phyloP scores from a whole-genome alignment of 2,329 filamentous ascomycete species.

The Phaeoacremonium minimum region DNA sequence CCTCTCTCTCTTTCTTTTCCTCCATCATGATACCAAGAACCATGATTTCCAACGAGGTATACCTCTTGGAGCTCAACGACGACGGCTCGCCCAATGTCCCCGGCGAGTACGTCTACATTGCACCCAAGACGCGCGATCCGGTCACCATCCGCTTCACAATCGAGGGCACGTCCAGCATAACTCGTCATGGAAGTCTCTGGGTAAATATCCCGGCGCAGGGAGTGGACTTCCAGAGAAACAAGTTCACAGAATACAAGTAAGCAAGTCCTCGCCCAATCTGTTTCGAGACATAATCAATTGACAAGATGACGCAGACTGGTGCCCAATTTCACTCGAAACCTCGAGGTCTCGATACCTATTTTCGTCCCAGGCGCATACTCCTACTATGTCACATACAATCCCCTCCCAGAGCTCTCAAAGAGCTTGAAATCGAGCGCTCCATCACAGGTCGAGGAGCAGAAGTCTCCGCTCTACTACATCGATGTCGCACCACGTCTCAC shows the following conservation, averaged over 20 bases:
- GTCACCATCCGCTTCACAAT: constrained; percentile 85
- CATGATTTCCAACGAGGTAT: constrained; percentile 68
- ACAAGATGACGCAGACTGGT: constrained; percentile 56
- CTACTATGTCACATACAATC: constrained; percentile 90
- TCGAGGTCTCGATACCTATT: constrained; percentile 87
- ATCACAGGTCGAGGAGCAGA: constrained; percentile 49
- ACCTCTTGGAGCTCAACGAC: constrained; percentile 87
- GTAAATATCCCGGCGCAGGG: constrained; percentile 85
- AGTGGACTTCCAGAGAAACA: constrained; percentile 68
- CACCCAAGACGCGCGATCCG: constrained; percentile 67
- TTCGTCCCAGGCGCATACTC: constrained; percentile 81
- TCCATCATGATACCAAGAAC: constrained; percentile 53
- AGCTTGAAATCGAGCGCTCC: constrained; percentile 41
- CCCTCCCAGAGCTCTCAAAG: constrained; percentile 73
- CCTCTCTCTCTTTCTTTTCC: constrained; percentile 1
- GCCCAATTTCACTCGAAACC: constrained; percentile 87
- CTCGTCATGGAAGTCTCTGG: constrained; percentile 90
- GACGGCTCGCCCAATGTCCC: constrained; percentile 86
- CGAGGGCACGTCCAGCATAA: constrained; percentile 93
- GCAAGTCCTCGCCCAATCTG: constrained; percentile 17
- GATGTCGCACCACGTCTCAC: constrained; percentile 82
- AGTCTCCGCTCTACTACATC: constrained; percentile 82
- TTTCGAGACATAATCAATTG: constrained; percentile 1
- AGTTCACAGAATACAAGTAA: constrained; percentile 87
- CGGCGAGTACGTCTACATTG: constrained; percentile 87